Conservation (phyloP, 2,329 filamentous ascomycete species). For the Ophiostoma angusticollis region DNA sequence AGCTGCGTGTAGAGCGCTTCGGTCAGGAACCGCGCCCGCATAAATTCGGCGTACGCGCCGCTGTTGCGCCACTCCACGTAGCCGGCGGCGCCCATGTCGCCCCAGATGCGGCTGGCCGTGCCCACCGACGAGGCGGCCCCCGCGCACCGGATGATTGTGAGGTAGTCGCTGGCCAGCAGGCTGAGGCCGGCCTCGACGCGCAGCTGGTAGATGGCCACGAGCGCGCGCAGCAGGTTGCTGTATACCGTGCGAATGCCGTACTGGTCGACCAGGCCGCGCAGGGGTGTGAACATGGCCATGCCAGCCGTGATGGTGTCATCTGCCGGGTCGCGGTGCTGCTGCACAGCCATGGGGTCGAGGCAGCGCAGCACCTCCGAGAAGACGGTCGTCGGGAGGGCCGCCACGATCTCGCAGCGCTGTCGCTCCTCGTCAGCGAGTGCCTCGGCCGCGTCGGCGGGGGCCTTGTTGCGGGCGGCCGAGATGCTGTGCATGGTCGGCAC, state of each 20-base stretch:
- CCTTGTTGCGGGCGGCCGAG: not conserved
- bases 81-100: slow-evolving; percentile 11
- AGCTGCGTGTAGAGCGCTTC: slow-evolving; percentile 34
- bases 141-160: slow-evolving; percentile 32
- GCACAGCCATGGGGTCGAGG: slow-evolving; percentile 44
- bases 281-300: slow-evolving; percentile 27
- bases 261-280: slow-evolving; percentile 26
- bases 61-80: slow-evolving; percentile 16
- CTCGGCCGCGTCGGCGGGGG: not conserved
- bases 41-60: slow-evolving; percentile 30
- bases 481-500: not conserved
- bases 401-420: slow-evolving; percentile 17
- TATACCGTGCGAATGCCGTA: slow-evolving; percentile 34
- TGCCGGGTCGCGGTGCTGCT: slow-evolving; percentile 35
- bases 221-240: slow-evolving; percentile 22
- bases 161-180: slow-evolving; percentile 29
- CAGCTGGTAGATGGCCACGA: slow-evolving; percentile 23
- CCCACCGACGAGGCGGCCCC: slow-evolving; percentile 29
- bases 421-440: not conserved
- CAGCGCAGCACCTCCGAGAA: slow-evolving; percentile 52
- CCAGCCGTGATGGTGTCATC: slow-evolving; percentile 26
- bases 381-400: slow-evolving; percentile 35
- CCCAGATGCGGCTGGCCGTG: slow-evolving; percentile 22
- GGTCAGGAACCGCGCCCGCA: slow-evolving; percentile 34
- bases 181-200: slow-evolving; percentile 18